Evolutionary conservation across 148 eudicot species (phyloP), one percentile per base, ranked within the genome.

Genomic region (Heliamphora exappendiculata): DNA sequence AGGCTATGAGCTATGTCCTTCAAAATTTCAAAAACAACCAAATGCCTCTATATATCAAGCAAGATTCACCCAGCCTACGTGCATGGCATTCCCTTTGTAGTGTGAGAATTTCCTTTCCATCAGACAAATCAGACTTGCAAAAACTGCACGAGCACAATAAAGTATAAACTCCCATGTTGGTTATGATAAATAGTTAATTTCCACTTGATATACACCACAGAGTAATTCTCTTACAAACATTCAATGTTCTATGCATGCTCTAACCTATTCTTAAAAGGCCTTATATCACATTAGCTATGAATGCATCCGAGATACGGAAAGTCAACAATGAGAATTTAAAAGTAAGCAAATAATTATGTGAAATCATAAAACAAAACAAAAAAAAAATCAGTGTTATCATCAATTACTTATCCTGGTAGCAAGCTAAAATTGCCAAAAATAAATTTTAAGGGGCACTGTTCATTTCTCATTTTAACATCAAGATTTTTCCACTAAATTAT

Each of bases 11-110:
- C 54, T 17, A 19, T 19, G 63, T 24, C 65, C 12, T 66, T 45
- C 5, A 2, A 45, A 5, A 28, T 17, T 8, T 62, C 24, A 24
- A 5, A 63, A 51, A 33, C 26, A 7, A 4, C 20, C 20, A 37
- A 19, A 10, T 29, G 16, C 47, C 24, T 36, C 26, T 39, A 33
- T 24, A 63, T 6, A 22, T 42, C 65, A 42, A 49, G 44, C 69
- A 63, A n/a, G 49, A 75, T 93, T 81, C 83, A 95, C 97, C 89
- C 20, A 93, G 75, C 82, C 99, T 87, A 72, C 87, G 88, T 57
- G 89, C 93, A 77, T 91, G 91, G 72, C 84, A 81, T 79, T 86
- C 89, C 79, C 78, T 82, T 62, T 79, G 82, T 74, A 94, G 78
- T 16, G 87, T 82, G 33, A 94, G 85, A 60, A 85, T 49, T 73